Base-by-base conservation (phyloP, 805 yeast genomes). In the Metschnikowia corniflorae region DNA sequence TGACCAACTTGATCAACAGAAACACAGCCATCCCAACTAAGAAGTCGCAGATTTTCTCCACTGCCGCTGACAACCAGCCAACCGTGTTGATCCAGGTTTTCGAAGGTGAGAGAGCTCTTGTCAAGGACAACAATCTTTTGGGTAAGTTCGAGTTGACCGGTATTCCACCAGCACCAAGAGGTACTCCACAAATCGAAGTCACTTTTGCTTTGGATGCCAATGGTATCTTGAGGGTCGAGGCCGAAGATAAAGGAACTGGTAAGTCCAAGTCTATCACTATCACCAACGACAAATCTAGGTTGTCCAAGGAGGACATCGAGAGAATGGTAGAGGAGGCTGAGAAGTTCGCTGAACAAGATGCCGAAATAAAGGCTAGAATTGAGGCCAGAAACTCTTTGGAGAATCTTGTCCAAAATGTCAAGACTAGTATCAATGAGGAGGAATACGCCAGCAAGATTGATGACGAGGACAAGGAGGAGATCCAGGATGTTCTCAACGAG, bases 401-500 rank as follows among this genome's bases (percentile, higher is more conserved):
- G 39, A 44, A 49, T 43, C 44, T 44, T 21, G 47, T 47, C 2
- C 44, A 46, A 39, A 23, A 33, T 27, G 31, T 42, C 36, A 46
- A 47, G 48, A 35, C 26, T 24, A 44, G 39, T 32, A 26, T 49
- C 18, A 35, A 21, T n/a, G 46, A 39, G 16, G 47, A 48, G 35
- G 52, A 46, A 31, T 44, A 39, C 43, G 44, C 44, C 20, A 34
- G 81, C 49, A 83, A 86, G 70, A 68, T 93, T 54, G 86, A 78
- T 38, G 95, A 82, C 55, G 96, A 87, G 41, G 97, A 91, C 66
- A 85, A 84, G 71, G 95, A 87, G 70, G 75, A 91, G 50, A 70
- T 91, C 54, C 67, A 74, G 49, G 97, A 89, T 55, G 96, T 96
- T 38, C 70, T 87, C 53, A 78, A 80, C 60, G 98, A 93, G 63